Percentiles rank a stretch among this genome's conserved stretches.
Conservation (phyloP, 768 basidiomycete genomes). For the Lentinula raphanica region DNA sequence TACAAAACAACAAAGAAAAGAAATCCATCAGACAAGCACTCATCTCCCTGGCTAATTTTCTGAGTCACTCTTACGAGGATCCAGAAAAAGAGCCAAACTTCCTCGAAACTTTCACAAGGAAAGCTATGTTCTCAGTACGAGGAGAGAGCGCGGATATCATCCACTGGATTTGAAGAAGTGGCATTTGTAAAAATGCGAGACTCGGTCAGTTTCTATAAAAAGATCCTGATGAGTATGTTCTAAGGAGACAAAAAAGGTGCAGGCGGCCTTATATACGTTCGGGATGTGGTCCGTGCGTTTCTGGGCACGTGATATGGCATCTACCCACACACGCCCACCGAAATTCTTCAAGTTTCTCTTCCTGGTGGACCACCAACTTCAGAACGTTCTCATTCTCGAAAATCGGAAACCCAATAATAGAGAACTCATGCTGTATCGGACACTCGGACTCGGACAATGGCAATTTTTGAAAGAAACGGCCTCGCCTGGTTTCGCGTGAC, state of each 20-base stretch:
- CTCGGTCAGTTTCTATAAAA: conserved; percentile 70
- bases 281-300: conserved; percentile 30
- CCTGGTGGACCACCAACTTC: too few species aligned
- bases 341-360: too few species aligned
- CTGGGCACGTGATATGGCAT: too few species aligned
- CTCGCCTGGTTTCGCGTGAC: too few species aligned
- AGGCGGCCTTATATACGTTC: conserved; percentile 26
- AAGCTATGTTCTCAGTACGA: conserved; percentile 54
- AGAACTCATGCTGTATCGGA: too few species aligned
- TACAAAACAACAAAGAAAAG: background rate
- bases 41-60: conserved; percentile 37
- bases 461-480: too few species aligned
- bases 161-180: conserved; percentile 57
- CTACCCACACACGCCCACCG: too few species aligned
- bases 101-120: conserved; percentile 40
- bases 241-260: conserved; percentile 31
- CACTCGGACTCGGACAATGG: too few species aligned
- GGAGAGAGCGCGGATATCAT: conserved; percentile 54
- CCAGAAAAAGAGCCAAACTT: conserved; percentile 38
- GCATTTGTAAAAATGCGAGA: conserved; percentile 70
- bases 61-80: conserved; percentile 19
- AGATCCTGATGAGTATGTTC: conserved; percentile 73
- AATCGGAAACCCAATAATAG: too few species aligned
- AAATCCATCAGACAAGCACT: conserved; percentile 52
- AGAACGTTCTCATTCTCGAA: too few species aligned